Conservation (phyloP, 192 early-diverging fungal species). For the Allomyces javanicus region DNA sequence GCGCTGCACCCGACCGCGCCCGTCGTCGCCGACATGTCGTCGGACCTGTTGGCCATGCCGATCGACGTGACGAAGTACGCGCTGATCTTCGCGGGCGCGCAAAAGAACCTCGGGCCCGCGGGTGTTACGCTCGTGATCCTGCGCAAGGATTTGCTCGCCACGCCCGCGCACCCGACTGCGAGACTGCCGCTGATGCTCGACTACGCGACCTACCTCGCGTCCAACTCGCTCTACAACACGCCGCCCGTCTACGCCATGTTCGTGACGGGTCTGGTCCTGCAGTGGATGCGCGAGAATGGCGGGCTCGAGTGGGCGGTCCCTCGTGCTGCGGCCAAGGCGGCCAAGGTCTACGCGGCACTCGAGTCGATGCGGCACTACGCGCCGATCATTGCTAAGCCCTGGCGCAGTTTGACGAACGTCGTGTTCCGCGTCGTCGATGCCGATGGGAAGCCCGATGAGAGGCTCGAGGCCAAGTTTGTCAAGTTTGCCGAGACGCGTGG, state of each 20-base stretch:
- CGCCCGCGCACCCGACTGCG: slow-evolving; percentile 8
- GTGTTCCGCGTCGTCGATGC: slow-evolving; percentile 47
- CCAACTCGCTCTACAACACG: slow-evolving; percentile 86
- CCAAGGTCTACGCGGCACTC: slow-evolving; percentile 45
- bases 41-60: slow-evolving; percentile 58
- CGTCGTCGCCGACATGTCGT: slow-evolving; percentile 78
- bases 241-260: slow-evolving; percentile 70
- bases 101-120: slow-evolving; percentile 88
- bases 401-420: slow-evolving; percentile 76
- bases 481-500: slow-evolving; percentile 51
- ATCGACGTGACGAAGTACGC: slow-evolving; percentile 67
- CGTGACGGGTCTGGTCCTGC: slow-evolving; percentile 71
- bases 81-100: slow-evolving; percentile 84
- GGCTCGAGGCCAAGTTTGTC: slow-evolving; percentile 61
- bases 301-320: slow-evolving; percentile 46
- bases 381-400: slow-evolving; percentile 36
- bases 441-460: slow-evolving; percentile 22
- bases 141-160: slow-evolving; percentile 61
- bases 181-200: slow-evolving; percentile 59
- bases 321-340: slow-evolving; percentile 50
- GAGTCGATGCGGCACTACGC: slow-evolving; percentile 46
- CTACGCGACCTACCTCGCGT: slow-evolving; percentile 59
- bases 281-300: slow-evolving; percentile 46
- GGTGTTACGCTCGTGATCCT: slow-evolving; percentile 86
- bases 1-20: slow-evolving; percentile 38